Conservation (phyloP, 768 basidiomycete genomes). For the Kwoniella pini region DNA sequence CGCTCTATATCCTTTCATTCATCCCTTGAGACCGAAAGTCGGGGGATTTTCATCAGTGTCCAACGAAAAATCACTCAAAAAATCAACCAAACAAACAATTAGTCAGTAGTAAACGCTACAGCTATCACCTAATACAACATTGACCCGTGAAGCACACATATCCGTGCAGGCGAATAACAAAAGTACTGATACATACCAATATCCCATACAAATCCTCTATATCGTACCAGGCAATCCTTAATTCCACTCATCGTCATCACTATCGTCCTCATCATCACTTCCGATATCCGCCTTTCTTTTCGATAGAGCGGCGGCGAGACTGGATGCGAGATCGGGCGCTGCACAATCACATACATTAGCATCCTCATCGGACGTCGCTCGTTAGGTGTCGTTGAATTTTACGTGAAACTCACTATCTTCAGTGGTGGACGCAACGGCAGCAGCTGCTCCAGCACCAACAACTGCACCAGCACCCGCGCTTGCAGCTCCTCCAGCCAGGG, state of each 20-base stretch:
- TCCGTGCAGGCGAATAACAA: too few species aligned
- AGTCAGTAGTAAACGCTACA: too few species aligned
- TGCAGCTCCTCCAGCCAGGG: slow-evolving; percentile 33
- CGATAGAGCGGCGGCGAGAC: slow-evolving; percentile 77
- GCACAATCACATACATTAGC: not conserved
- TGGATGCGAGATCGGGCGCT: slow-evolving; percentile 75
- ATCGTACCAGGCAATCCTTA: slow-evolving; percentile 6
- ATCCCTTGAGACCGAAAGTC: too few species aligned
- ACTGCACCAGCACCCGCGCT: slow-evolving; percentile 26
- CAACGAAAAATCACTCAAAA: too few species aligned
- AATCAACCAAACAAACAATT: too few species aligned
- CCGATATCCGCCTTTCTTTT: slow-evolving; percentile 84
- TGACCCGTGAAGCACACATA: too few species aligned
- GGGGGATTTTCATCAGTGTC: too few species aligned
- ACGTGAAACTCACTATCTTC: slow-evolving; percentile 38
- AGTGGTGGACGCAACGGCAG: slow-evolving; percentile 35
- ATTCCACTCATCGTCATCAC: slow-evolving; percentile 54
- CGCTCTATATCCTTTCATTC: too few species aligned
- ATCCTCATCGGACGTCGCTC: not conserved
- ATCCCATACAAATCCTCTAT: not conserved
- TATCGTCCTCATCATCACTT: slow-evolving; percentile 73
- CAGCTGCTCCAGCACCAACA: slow-evolving; percentile 30
- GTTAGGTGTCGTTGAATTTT: not conserved
- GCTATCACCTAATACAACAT: too few species aligned
- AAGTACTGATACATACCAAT: slow-evolving; percentile 3